phyloP scores from a whole-genome alignment of 176 grass and related monocot species.

The Phyllostachys edulis region DNA sequence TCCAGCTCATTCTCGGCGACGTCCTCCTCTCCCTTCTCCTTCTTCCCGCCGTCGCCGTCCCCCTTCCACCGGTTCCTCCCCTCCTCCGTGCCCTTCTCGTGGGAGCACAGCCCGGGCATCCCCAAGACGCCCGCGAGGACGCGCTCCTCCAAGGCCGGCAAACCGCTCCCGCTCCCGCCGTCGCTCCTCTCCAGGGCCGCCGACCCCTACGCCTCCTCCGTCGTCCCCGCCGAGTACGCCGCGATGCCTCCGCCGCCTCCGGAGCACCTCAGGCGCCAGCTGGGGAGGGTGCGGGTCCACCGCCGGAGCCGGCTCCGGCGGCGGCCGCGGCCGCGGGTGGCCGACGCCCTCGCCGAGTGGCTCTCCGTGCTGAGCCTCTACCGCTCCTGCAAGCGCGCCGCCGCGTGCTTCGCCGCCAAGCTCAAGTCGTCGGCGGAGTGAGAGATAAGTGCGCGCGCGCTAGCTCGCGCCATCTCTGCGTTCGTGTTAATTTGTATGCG shows the following conservation, averaged over 20 bases:
- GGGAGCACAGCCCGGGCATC: conserved; percentile 59
- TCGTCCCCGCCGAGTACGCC: conserved; percentile 42
- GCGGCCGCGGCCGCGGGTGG: not conserved
- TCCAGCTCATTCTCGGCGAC: not conserved
- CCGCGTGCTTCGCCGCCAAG: conserved; percentile 42
- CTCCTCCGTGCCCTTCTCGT: conserved; percentile 53
- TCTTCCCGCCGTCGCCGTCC: conserved; percentile 24
- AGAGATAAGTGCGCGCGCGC: not conserved
- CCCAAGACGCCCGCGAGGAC: conserved; percentile 45
- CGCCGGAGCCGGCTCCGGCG: not conserved
- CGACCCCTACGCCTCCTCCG: conserved; percentile 36
- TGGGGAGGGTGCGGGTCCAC: not conserved
- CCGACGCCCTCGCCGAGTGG: conserved; percentile 35
- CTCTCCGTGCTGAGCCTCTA: conserved; percentile 45
- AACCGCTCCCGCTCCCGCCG: conserved; percentile 45
- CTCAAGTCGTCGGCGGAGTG: not conserved
- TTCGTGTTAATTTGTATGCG: not conserved
- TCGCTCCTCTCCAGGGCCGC: conserved; percentile 39
- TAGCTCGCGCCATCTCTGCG: not conserved
- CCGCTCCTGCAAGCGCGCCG: conserved; percentile 56
- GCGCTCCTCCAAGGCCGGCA: conserved; percentile 8
- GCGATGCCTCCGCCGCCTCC: not conserved
- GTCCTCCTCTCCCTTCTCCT: conserved; percentile 9
- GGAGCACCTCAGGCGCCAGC: not conserved
- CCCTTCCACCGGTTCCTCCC: conserved; percentile 44